These are phyloP conservation scores for Yamadazyma membranifaciens DNA, from an alignment of 1,139 yeast species.

Conservation along the genomic window DNA sequence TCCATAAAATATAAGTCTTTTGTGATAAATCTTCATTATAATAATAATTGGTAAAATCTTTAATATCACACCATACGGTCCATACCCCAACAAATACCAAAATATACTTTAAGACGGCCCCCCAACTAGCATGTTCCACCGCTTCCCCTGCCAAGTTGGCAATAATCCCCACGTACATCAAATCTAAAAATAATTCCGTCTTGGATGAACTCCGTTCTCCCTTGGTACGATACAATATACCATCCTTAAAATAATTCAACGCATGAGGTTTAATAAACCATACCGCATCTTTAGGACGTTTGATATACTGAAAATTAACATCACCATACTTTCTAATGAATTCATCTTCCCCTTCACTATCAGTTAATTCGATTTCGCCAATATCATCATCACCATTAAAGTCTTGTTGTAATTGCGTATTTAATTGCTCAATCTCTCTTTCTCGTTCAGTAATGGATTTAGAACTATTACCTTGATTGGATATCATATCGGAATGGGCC, in stretches of 20 bases:
- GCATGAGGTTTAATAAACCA: conserved; percentile 60
- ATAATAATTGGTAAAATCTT: conserved; percentile 64
- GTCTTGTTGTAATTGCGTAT: neutral
- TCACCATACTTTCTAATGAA: conserved; percentile 52
- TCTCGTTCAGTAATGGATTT: neutral
- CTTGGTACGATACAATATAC: conserved; percentile 53
- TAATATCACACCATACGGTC: conserved; percentile 64
- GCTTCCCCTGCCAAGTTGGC: conserved; percentile 60
- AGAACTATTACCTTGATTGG: too few relatives aligned
- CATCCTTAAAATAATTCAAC: conserved; percentile 59
- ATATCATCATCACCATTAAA: conserved; percentile 7
- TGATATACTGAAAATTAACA: conserved; percentile 47
- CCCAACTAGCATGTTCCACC: conserved; percentile 49
- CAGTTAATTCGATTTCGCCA: conserved; percentile 21
- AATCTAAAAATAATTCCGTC: conserved; percentile 60
- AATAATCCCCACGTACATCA: conserved; percentile 64
- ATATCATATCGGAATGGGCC: too few relatives aligned
- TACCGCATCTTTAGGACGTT: conserved; percentile 39
- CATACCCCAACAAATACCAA: conserved; percentile 58
- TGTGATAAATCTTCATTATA: conserved; percentile 63
- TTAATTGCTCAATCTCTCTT: neutral
- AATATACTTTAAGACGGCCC: conserved; percentile 46
- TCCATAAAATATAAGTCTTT: conserved; percentile 53
- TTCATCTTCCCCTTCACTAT: conserved; percentile 43
- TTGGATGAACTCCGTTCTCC: conserved; percentile 53